Evolutionary conservation across 164 flowering plant species (phyloP).

Genomic region (Vitis riparia): DNA sequence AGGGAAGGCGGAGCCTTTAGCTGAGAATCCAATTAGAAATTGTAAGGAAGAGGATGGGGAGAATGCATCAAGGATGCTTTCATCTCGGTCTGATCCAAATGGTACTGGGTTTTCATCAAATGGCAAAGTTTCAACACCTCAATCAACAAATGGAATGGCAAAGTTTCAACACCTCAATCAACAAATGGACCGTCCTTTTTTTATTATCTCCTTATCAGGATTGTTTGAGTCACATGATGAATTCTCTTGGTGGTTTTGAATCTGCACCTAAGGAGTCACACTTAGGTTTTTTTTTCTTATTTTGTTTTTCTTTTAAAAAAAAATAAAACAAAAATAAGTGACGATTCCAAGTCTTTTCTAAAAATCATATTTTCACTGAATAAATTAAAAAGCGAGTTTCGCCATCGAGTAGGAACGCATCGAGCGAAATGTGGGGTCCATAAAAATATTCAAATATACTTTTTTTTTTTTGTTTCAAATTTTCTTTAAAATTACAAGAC

Average conservation of each 20-base stretch:
- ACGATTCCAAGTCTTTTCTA: too few species aligned
- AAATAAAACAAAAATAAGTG: too few species aligned
- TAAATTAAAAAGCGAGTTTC: too few species aligned
- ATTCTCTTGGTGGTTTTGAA: constrained; percentile 29
- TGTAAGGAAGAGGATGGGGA: constrained; percentile 63
- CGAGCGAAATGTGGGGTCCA: too few species aligned
- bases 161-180: constrained; percentile 28
- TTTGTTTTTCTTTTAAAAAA: too few species aligned
- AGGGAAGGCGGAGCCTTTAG: constrained; percentile 28
- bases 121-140: constrained; percentile 24
- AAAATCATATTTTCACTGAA: too few species aligned
- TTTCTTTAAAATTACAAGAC: too few species aligned
- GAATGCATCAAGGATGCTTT: constrained; percentile 98
- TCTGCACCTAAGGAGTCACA: constrained; percentile 20
- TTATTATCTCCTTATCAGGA: constrained; percentile 25
- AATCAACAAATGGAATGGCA: constrained; percentile 37
- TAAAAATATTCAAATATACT: too few species aligned
- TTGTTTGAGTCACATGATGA: constrained; percentile 18
- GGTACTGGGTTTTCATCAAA: constrained; percentile 63
- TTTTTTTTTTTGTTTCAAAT: too few species aligned
- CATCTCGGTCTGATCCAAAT: constrained; percentile 91
- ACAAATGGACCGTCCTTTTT: constrained; percentile 33
- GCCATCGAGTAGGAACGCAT: too few species aligned
- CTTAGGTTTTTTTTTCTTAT: too few species aligned
- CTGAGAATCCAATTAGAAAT: constrained; percentile 14